Percentiles rank a stretch among this genome's conserved stretches.
These are phyloP conservation scores for Eutrema japonicum DNA, from an alignment of 345 rosid genomes.

Conservation along the genomic window DNA sequence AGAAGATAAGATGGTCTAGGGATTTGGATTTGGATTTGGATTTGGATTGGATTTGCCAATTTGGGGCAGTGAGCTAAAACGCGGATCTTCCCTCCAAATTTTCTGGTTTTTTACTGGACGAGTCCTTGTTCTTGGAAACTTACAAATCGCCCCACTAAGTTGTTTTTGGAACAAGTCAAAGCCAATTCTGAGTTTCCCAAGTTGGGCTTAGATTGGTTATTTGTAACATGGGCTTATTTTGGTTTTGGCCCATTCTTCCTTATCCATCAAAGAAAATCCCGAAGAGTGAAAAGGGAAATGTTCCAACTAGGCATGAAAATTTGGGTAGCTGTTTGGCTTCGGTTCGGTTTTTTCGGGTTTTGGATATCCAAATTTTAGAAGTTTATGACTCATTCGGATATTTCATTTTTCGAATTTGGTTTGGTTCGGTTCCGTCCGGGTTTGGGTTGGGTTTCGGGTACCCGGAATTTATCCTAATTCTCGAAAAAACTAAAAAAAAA, in stretches of 20 bases:
- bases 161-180: no score
- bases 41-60: conserved; percentile 43
- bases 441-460: no score
- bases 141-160: neutral
- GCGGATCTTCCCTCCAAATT: conserved; percentile 8
- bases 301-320: neutral
- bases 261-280: conserved; percentile 6
- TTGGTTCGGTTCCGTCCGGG: no score
- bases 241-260: conserved; percentile 11
- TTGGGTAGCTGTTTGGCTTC: no score
- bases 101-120: neutral
- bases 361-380: no score
- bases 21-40: conserved; percentile 46
- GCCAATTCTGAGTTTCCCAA: neutral
- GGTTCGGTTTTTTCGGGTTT: no score
- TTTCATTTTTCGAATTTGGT: no score
- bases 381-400: no score
- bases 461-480: no score
- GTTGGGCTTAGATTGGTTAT: neutral
- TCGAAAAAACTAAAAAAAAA: no score
- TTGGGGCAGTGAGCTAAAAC: conserved; percentile 38
- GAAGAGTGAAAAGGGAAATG: neutral
- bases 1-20: conserved; percentile 41
- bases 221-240: neutral
- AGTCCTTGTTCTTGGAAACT: neutral